Conservation (phyloP, 768 basidiomycete species). For the Leucogyrophana mollusca region DNA sequence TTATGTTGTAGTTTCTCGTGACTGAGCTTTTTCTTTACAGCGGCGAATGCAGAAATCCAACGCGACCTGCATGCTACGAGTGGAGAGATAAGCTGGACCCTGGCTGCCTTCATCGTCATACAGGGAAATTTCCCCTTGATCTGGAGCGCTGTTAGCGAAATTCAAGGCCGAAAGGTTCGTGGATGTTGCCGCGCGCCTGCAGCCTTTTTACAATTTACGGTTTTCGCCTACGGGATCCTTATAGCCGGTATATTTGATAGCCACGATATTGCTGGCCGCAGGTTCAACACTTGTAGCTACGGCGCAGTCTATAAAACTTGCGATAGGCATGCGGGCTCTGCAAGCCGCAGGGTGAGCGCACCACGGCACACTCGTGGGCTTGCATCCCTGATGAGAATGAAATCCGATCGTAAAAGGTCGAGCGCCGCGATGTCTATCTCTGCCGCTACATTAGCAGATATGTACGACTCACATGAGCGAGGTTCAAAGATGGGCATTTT, state of each 20-base stretch:
- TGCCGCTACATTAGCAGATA: constrained; percentile 77
- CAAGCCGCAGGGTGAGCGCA: constrained; percentile 57
- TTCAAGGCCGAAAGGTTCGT: constrained; percentile 69
- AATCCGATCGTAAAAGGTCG: constrained; percentile 37
- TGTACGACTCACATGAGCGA: constrained; percentile 76
- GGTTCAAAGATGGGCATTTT: constrained; percentile 82
- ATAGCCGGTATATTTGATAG: constrained; percentile 56
- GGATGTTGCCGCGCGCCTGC: neutral
- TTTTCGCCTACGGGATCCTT: neutral
- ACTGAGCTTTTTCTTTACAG: constrained; percentile 31
- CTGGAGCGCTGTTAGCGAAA: constrained; percentile 74
- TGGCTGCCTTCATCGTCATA: constrained; percentile 68
- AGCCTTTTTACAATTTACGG: neutral
- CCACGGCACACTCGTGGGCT: too few species aligned
- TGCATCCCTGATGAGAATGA: too few species aligned
- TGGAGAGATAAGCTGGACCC: constrained; percentile 61
- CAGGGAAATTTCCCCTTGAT: constrained; percentile 68
- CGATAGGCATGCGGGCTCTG: constrained; percentile 68
- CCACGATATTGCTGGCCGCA: constrained; percentile 50
- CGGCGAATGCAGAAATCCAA: constrained; percentile 68
- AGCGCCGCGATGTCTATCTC: constrained; percentile 72
- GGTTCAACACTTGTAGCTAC: constrained; percentile 60
- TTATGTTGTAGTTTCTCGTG: neutral
- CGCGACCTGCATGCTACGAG: constrained; percentile 57
- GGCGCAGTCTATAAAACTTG: constrained; percentile 50